Conservation (phyloP, 106 monocot species). For the Gastrodia elata region DNA sequence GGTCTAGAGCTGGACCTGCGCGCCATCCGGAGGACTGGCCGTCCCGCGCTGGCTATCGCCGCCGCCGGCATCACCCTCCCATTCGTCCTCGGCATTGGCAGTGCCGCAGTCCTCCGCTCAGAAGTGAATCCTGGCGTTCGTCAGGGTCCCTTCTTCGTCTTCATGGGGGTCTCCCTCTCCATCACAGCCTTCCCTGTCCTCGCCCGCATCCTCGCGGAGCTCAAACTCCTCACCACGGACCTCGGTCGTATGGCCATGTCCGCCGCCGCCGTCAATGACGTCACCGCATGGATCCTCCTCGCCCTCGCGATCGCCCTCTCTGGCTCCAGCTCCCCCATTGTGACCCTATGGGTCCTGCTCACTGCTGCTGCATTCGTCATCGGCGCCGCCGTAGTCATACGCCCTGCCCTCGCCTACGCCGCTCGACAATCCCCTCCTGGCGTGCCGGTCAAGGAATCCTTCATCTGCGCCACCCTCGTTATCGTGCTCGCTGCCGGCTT, state of each 20-base stretch:
- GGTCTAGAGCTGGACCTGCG: constrained; percentile 44
- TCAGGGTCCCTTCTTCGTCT: constrained; percentile 28
- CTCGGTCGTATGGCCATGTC: constrained; percentile 41
- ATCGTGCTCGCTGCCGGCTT: constrained; percentile 30
- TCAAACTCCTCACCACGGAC: constrained; percentile 46
- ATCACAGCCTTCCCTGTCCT: constrained; percentile 44
- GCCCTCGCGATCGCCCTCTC: constrained; percentile 36
- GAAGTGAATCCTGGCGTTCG: constrained; percentile 12
- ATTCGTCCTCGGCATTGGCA: constrained; percentile 31
- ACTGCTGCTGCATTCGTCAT: constrained; percentile 19
- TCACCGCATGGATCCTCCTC: constrained; percentile 37
- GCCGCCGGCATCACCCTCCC: constrained; percentile 39
- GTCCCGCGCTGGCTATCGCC: constrained; percentile 27
- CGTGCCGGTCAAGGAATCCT: constrained; percentile 28
- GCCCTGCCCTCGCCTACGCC: constrained; percentile 19
- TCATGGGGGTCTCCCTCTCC: constrained; percentile 43
- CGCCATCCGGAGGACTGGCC: constrained; percentile 29
- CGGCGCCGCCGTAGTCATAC: constrained; percentile 8
- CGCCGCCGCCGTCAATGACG: constrained; percentile 42
- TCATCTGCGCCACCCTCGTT: constrained; percentile 27
- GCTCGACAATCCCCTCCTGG: constrained; percentile 20
- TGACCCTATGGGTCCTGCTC: constrained; percentile 32
- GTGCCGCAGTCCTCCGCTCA: constrained; percentile 27
- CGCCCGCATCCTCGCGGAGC: constrained; percentile 43
- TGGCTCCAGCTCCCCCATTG: constrained; percentile 26